Base-by-base conservation (phyloP, 805 yeast species). In the Ogataea haglerorum region DNA sequence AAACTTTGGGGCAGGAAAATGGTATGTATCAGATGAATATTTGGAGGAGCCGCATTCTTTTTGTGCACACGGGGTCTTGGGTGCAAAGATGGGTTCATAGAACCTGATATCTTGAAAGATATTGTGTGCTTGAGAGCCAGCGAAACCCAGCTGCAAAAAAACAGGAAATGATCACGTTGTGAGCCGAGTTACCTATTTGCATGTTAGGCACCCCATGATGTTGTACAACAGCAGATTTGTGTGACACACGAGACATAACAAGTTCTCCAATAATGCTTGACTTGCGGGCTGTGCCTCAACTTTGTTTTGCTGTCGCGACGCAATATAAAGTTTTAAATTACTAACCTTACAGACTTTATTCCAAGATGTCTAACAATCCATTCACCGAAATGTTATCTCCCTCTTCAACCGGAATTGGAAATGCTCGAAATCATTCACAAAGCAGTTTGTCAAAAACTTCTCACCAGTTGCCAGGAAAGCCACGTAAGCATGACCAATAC, bases 321-420 rank as follows among this genome's bases (percentile, higher is more conserved):
- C 13, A 30, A 17, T 10, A 19, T 5, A 13, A 21, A 30, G 23
- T 18, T 30, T 18, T 30, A 18, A 18, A 18, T 26, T 26, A 34
- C 36, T 36, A 42, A 38, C 38, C 10, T 27, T 23, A 5, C 14
- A 48, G 49, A 16, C 36, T 40, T 41, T 42, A 37, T 32, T 32
- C 36, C 35, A 56, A 40, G 33, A 46, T 42, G 38, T 65, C 77
- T 17, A 76, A 75, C 53, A 76, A 75, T 49, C 81, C 82, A 6
- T 77, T 75, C 52, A 72, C 76, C 9, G 66, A 75, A 30, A 74
- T 77, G 17, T 54, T 69, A 47, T 64, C 69, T 13, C 65, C 67
- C 22, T 63, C 63, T 16, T 60, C 72, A 10, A 58, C 65, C 2
- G 59, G 60, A 6, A 34, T 54, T 13, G 28, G 15, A 7, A 45